A percentile compares a stretch with the other conserved stretches of the same genome.
These are phyloP conservation scores for Wickerhamomyces rabaulensis DNA, from an alignment of 805 yeast genomes.

Conservation along the genomic window DNA sequence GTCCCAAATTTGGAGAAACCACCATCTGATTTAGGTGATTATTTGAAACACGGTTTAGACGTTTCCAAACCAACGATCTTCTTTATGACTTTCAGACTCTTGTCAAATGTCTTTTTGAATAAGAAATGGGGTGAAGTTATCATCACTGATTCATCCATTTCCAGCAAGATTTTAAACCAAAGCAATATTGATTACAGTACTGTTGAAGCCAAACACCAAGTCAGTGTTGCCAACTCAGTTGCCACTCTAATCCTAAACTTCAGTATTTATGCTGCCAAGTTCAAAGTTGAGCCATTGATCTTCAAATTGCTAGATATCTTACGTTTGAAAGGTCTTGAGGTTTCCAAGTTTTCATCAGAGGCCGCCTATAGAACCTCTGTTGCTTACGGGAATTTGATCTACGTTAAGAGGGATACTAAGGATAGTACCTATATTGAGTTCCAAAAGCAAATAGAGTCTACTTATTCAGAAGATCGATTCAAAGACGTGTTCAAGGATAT, in stretches of 20 bases:
- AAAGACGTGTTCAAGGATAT: conserved; percentile 16
- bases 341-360: conserved; percentile 44
- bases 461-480: conserved; percentile 15
- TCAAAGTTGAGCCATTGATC: conserved; percentile 24
- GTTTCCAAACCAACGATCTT: conserved; percentile 23
- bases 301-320: conserved; percentile 27
- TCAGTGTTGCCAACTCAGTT: conserved; percentile 33
- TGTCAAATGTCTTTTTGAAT: conserved; percentile 50
- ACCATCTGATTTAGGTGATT: conserved; percentile 34
- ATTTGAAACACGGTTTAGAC: conserved; percentile 37
- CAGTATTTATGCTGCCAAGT: conserved; percentile 32
- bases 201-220: conserved; percentile 11
- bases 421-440: conserved; percentile 13
- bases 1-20: conserved; percentile 35
- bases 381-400: conserved; percentile 56
- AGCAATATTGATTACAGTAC: conserved; percentile 9
- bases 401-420: conserved; percentile 24
- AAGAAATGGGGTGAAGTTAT: conserved; percentile 41
- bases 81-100: conserved; percentile 52
- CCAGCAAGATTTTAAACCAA: conserved; percentile 28
- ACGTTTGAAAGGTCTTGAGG: conserved; percentile 23
- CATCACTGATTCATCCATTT: conserved; percentile 36
- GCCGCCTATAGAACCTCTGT: conserved; percentile 61
- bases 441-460: conserved; percentile 1
- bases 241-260: conserved; percentile 49